A percentile compares a stretch with the other conserved stretches of the same genome.
Evolutionary conservation across 2,329 filamentous ascomycete genomes (phyloP).

Genomic region (Penicillium sp.): DNA sequence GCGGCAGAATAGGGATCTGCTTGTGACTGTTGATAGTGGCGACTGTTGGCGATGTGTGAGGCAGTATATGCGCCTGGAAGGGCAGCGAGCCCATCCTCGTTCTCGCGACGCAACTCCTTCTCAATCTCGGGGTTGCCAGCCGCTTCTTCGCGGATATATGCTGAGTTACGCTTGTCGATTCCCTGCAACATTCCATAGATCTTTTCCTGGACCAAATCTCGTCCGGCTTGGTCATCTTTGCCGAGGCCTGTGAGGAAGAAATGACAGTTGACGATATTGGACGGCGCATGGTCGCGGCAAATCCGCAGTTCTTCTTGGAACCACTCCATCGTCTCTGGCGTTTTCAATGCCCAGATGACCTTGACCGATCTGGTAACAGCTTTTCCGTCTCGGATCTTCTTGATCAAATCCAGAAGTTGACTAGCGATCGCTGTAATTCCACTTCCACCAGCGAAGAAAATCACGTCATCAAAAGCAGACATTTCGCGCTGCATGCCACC

Average conservation of each 20-base stretch:
- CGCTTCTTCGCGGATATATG: conserved; percentile 79
- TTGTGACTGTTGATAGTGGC: conserved; percentile 23
- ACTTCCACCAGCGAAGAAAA: conserved; percentile 90
- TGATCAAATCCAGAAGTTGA: conserved; percentile 90
- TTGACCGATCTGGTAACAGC: conserved; percentile 89
- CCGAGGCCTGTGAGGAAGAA: conserved; percentile 89
- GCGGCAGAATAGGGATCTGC: conserved; percentile 6
- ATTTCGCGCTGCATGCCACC: conserved; percentile 91
- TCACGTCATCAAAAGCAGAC: conserved; percentile 89
- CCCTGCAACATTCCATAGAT: conserved; percentile 86
- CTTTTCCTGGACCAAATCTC: conserved; percentile 79
- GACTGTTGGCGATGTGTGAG: conserved; percentile 22
- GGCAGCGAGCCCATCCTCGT: conserved; percentile 82
- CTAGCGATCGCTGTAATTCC: conserved; percentile 93
- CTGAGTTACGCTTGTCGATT: conserved; percentile 85
- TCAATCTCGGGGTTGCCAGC: conserved; percentile 78
- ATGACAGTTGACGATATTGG: conserved; percentile 86
- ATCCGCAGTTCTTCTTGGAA: conserved; percentile 94
- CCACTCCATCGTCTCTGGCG: conserved; percentile 94
- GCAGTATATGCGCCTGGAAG: conserved; percentile 63
- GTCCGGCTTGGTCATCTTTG: conserved; percentile 64
- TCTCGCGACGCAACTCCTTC: conserved; percentile 76
- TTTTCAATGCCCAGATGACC: conserved; percentile 91
- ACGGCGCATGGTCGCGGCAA: conserved; percentile 85
- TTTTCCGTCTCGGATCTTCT: conserved; percentile 92